A percentile compares a stretch with the other conserved stretches of the same genome.
Conservation (phyloP, 2,329 filamentous ascomycete species). For the Nemania abortiva region DNA sequence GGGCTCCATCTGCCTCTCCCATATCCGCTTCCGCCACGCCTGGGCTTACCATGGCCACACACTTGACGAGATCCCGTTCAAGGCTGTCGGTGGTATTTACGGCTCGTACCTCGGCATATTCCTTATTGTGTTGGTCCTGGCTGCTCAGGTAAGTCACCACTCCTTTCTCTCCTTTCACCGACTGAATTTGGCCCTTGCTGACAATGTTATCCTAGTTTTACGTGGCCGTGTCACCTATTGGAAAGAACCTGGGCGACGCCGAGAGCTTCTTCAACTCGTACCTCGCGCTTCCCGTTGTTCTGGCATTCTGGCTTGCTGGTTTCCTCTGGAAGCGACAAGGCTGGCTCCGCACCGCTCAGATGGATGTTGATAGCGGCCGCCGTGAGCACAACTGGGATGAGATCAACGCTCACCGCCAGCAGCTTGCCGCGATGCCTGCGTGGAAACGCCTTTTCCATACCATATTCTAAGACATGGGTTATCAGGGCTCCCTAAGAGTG, state of each 20-base stretch:
- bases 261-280: constrained; percentile 66
- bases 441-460: constrained; percentile 56
- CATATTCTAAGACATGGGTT: constrained; percentile 49
- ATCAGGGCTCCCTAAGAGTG: constrained; percentile 27
- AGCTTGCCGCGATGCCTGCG: constrained; percentile 59
- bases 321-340: constrained; percentile 73
- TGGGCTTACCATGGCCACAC: constrained; percentile 73
- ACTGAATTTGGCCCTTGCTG: not conserved
- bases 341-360: constrained; percentile 69
- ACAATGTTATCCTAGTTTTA: constrained; percentile 55
- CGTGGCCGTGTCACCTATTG: constrained; percentile 56
- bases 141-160: constrained; percentile 62
- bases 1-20: constrained; percentile 75
- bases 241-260: constrained; percentile 51
- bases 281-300: constrained; percentile 66
- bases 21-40: constrained; percentile 76
- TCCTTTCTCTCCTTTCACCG: not conserved
- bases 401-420: constrained; percentile 62
- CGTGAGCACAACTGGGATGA: constrained; percentile 72
- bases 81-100: constrained; percentile 68
- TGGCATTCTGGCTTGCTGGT: constrained; percentile 65
- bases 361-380: constrained; percentile 75
- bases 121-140: constrained; percentile 67
- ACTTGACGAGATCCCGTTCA: constrained; percentile 75
- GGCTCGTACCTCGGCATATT: constrained; percentile 74